Conservation (phyloP, 139 green algal genomes). For the Tetradesmus lagerheimii region DNA sequence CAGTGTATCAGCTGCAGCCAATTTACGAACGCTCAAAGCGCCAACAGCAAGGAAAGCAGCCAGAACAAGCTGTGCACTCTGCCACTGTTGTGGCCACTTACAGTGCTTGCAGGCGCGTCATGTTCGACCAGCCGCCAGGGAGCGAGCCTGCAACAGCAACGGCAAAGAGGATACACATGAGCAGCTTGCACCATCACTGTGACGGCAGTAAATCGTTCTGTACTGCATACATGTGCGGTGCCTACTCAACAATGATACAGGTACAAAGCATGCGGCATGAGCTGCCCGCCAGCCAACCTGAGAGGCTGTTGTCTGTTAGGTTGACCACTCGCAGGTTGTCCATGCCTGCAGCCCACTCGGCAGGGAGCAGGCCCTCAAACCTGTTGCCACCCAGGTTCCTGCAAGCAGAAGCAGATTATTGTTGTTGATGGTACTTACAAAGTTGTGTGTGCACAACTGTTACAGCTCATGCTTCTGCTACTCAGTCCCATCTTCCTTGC, state of each 20-base stretch:
- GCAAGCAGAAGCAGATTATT: not conserved
- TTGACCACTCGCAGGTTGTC: constrained; percentile 26
- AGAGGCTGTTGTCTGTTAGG: constrained; percentile 9
- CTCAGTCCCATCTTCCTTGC: not conserved
- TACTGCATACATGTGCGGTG: no score
- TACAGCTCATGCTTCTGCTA: no score
- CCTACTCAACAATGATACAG: no score
- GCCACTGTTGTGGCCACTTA: not conserved
- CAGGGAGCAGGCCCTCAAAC: constrained; percentile 7
- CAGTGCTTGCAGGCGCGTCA: constrained; percentile 31
- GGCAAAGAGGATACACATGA: no score
- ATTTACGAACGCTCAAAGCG: not conserved
- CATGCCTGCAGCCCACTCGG: constrained; percentile 19
- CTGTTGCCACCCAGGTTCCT: constrained; percentile 15
- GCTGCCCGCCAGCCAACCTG: not conserved
- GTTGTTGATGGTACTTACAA: not conserved
- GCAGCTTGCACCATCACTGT: no score
- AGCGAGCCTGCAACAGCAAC: not conserved
- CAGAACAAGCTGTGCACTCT: not conserved
- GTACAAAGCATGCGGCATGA: no score
- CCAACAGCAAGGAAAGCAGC: not conserved
- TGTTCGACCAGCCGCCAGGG: constrained; percentile 26
- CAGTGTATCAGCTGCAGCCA: not conserved
- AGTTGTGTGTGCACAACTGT: no score
- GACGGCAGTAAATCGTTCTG: no score